phyloP scores from a whole-genome alignment of 495 filamentous ascomycete species.

The Tuber indicum region DNA sequence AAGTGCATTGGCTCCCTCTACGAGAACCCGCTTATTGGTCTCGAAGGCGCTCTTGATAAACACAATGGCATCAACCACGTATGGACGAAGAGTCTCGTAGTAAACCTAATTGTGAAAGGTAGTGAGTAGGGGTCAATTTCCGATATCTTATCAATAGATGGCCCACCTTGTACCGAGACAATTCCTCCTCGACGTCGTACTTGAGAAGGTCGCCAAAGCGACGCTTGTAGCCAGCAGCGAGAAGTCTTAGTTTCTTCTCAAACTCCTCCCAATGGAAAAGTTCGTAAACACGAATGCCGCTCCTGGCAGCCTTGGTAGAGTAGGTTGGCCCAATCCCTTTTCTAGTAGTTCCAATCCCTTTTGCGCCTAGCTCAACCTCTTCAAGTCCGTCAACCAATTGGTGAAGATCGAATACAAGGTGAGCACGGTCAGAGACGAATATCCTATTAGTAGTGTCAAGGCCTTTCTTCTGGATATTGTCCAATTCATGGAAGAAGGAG shows the following conservation, averaged over 20 bases:
- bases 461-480: conserved; percentile 63
- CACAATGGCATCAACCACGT: conserved; percentile 62
- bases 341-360: conserved; percentile 54
- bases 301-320: conserved; percentile 69
- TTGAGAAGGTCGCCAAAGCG: conserved; percentile 65
- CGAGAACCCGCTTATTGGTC: conserved; percentile 59
- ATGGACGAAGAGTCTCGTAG: conserved; percentile 59
- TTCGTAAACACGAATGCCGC: conserved; percentile 67
- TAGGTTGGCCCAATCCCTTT: conserved; percentile 75
- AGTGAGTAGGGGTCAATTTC: conserved; percentile 9
- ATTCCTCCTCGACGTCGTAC: conserved; percentile 73
- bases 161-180: conserved; percentile 56
- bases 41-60: conserved; percentile 54
- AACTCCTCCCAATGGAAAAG: conserved; percentile 67
- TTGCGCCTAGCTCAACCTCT: conserved; percentile 62
- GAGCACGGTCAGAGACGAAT: conserved; percentile 72
- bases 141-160: conserved; percentile 22
- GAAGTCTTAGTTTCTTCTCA: conserved; percentile 61
- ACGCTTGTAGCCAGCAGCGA: conserved; percentile 62
- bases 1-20: conserved; percentile 86
- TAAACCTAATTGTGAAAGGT: conserved; percentile 50
- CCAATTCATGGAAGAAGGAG: conserved; percentile 80
- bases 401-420: conserved; percentile 80
- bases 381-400: conserved; percentile 73
- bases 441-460: conserved; percentile 61